Evolutionary conservation across 1,284 basidiomycete species (phyloP).

Genomic region (Boletellus sp.): DNA sequence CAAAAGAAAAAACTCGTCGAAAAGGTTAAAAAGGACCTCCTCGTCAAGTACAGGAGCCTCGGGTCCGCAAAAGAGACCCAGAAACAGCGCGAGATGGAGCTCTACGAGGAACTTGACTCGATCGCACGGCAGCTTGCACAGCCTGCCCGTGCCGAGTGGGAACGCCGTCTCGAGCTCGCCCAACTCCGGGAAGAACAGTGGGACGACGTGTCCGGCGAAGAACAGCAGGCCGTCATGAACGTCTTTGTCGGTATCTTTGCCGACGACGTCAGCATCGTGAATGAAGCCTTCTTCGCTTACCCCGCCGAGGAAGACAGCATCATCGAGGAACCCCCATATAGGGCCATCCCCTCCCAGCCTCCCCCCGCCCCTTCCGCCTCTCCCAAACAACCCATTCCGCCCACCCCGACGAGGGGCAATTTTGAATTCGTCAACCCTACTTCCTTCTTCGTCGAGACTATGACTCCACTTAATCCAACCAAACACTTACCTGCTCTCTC

Average conservation of each 20-base stretch:
- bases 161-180: constrained; percentile 28
- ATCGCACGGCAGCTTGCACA: constrained; percentile 23
- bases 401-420: constrained; percentile 21
- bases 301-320: constrained; percentile 30
- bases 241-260: constrained; percentile 43
- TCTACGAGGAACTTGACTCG: constrained; percentile 23
- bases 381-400: constrained; percentile 19
- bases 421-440: constrained; percentile 29
- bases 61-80: constrained; percentile 27
- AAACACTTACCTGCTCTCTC: constrained; percentile 32
- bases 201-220: constrained; percentile 30
- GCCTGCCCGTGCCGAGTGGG: constrained; percentile 32
- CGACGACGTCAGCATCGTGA: constrained; percentile 31
- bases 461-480: constrained; percentile 21
- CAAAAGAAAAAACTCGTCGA: constrained; percentile 28
- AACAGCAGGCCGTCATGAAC: constrained; percentile 35
- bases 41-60: constrained; percentile 31
- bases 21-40: constrained; percentile 30
- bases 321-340: constrained; percentile 30
- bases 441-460: constrained; percentile 21
- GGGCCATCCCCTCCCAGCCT: not conserved
- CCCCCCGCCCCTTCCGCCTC: not conserved
- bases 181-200: constrained; percentile 31
- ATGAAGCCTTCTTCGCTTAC: constrained; percentile 3
- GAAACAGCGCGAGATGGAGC: constrained; percentile 28